Percentiles rank a stretch among this genome's conserved stretches.
phyloP scores from a whole-genome alignment of 768 basidiomycete species.

The Trametes punicea region DNA sequence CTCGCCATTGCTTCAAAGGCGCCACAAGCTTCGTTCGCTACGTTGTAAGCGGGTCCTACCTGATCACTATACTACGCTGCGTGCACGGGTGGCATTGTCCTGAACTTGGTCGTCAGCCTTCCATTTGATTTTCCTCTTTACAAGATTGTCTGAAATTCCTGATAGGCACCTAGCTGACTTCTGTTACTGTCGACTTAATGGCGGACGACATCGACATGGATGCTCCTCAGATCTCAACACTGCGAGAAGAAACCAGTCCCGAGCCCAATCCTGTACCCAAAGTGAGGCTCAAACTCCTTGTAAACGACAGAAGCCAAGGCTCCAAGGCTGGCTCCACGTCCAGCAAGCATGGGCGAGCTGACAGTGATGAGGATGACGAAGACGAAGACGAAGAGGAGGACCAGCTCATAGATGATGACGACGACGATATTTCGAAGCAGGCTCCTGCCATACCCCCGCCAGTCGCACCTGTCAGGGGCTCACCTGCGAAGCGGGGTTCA shows the following conservation, averaged over 20 bases:
- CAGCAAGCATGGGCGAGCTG: slow-evolving; percentile 21
- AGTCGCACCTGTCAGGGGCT: slow-evolving; percentile 16
- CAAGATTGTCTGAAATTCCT: neutral
- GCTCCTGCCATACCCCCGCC: slow-evolving; percentile 24
- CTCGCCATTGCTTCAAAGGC: too few species aligned
- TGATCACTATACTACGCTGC: too few species aligned
- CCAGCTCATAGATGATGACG: slow-evolving; percentile 76
- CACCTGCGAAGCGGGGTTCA: slow-evolving; percentile 30
- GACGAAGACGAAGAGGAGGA: slow-evolving; percentile 74
- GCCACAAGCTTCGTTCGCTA: too few species aligned
- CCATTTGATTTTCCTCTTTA: too few species aligned
- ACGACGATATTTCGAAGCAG: slow-evolving; percentile 31
- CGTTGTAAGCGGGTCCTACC: too few species aligned
- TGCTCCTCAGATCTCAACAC: slow-evolving; percentile 77
- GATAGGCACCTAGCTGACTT: neutral
- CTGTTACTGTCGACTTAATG: slow-evolving; percentile 26
- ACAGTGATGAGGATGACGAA: slow-evolving; percentile 48
- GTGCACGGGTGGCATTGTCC: too few species aligned
- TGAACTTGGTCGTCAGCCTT: too few species aligned
- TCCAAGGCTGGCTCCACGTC: slow-evolving; percentile 34
- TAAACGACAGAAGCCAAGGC: slow-evolving; percentile 42
- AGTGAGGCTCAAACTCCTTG: slow-evolving; percentile 49
- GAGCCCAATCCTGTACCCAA: slow-evolving; percentile 41
- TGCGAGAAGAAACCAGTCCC: slow-evolving; percentile 69
- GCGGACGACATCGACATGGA: slow-evolving; percentile 62